phyloP scores from a whole-genome alignment of 2,329 filamentous ascomycete species.

The Ophiocordyceps polyrhachis-furcata region DNA sequence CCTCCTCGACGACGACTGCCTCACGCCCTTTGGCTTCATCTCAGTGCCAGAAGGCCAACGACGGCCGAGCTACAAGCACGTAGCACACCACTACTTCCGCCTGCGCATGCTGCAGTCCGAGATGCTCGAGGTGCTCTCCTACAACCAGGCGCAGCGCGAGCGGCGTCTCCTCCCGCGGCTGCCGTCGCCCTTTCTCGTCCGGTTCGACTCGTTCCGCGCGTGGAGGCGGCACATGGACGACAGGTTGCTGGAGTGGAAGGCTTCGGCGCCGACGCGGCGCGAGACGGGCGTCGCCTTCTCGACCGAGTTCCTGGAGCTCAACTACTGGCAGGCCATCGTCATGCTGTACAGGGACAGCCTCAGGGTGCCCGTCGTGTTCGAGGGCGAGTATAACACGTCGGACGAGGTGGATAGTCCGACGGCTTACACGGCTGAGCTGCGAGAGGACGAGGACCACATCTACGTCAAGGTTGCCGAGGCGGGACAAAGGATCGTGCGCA shows the following conservation, averaged over 20 bases:
- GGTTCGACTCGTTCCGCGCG: conserved; percentile 67
- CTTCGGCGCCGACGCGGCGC: conserved; percentile 53
- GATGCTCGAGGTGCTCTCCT: conserved; percentile 82
- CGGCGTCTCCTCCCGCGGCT: conserved; percentile 65
- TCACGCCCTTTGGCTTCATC: conserved; percentile 60
- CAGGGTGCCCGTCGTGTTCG: conserved; percentile 68
- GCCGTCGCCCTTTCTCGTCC: conserved; percentile 67
- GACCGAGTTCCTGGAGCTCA: conserved; percentile 76
- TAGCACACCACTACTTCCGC: conserved; percentile 83
- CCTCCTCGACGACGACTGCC: conserved; percentile 69
- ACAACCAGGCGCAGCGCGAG: conserved; percentile 59
- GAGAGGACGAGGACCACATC: conserved; percentile 75
- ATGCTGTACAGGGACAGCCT: conserved; percentile 88
- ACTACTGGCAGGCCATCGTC: conserved; percentile 95
- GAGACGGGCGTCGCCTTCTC: conserved; percentile 82
- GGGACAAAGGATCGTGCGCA: conserved; percentile 75
- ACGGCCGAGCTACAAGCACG: conserved; percentile 71
- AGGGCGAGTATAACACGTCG: conserved; percentile 53
- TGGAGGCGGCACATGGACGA: conserved; percentile 82
- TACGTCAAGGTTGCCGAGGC: conserved; percentile 92
- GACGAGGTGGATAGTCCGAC: conserved; percentile 45
- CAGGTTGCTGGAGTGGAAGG: conserved; percentile 72
- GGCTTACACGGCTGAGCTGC: conserved; percentile 42
- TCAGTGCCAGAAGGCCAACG: conserved; percentile 35
- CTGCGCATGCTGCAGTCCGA: conserved; percentile 81